These are phyloP conservation scores for Penicillium riverlandense DNA, from an alignment of 495 filamentous ascomycete species.

Conservation along the genomic window DNA sequence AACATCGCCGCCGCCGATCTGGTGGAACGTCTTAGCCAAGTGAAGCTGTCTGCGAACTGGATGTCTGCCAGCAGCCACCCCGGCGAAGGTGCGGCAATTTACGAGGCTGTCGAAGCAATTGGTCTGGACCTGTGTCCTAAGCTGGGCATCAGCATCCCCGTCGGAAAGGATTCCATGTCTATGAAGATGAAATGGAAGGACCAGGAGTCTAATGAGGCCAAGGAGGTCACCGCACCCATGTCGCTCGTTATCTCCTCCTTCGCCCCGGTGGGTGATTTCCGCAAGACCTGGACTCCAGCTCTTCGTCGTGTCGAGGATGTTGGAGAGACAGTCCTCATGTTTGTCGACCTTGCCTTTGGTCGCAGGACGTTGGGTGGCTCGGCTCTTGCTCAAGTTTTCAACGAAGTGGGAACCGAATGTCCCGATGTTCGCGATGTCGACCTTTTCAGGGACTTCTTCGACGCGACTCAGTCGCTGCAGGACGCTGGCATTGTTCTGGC, in stretches of 20 bases:
- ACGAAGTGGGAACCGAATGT: constrained; percentile 72
- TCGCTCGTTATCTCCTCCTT: constrained; percentile 89
- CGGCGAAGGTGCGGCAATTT: constrained; percentile 89
- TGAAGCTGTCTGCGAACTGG: constrained; percentile 95
- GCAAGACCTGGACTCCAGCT: constrained; percentile 88
- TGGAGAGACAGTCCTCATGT: constrained; percentile 82
- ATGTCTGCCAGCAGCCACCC: constrained; percentile 93
- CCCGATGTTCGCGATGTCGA: constrained; percentile 81
- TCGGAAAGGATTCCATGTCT: constrained; percentile 95
- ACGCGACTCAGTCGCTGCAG: constrained; percentile 80
- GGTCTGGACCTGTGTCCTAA: constrained; percentile 80
- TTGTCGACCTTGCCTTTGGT: constrained; percentile 79
- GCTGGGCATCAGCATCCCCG: constrained; percentile 85
- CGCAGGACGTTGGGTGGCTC: constrained; percentile 81
- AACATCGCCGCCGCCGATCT: constrained; percentile 86
- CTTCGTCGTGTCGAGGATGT: constrained; percentile 77
- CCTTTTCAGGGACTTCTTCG: constrained; percentile 83
- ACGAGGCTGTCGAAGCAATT: constrained; percentile 90
- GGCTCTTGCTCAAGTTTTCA: constrained; percentile 86
- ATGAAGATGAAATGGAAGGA: constrained; percentile 98
- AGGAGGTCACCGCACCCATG: constrained; percentile 86
- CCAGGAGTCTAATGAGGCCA: constrained; percentile 53
- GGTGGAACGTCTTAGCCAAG: constrained; percentile 63
- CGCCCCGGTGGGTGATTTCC: constrained; percentile 67
- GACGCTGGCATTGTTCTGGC: constrained; percentile 82